These are phyloP conservation scores for Penicillium sp. DNA, from an alignment of 2,329 filamentous ascomycete genomes.

Conservation along the genomic window DNA sequence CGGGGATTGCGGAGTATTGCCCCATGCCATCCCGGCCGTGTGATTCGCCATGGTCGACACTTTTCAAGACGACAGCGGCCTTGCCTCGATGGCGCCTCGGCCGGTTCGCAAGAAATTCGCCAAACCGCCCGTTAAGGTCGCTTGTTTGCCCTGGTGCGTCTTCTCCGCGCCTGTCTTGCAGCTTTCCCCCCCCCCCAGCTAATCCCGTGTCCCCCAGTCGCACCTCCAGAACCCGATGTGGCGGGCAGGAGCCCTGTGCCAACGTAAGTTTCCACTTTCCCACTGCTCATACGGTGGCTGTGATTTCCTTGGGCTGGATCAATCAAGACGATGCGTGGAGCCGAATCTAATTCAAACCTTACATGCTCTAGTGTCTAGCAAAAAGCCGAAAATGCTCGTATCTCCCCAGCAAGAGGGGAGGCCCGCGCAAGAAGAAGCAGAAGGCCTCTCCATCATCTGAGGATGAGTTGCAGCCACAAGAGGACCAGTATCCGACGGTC, in stretches of 20 bases:
- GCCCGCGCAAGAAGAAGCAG: conserved; percentile 40
- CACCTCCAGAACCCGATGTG: conserved; percentile 41
- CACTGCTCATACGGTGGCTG: too few species aligned
- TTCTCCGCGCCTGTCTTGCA: conserved; percentile 5
- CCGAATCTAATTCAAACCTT: background rate
- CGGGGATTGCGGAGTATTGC: conserved; percentile 12
- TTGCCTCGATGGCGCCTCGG: conserved; percentile 23
- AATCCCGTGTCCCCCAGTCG: conserved; percentile 29
- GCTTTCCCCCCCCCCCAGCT: conserved; percentile 6
- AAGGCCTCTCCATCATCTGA: conserved; percentile 23
- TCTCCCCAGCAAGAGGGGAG: conserved; percentile 41
- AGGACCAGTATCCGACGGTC: conserved; percentile 20
- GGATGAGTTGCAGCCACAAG: conserved; percentile 13
- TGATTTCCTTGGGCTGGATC: too few species aligned
- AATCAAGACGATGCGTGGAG: too few species aligned
- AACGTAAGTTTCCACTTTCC: conserved; percentile 32
- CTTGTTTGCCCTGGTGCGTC: conserved; percentile 41
- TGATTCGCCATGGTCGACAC: conserved; percentile 22
- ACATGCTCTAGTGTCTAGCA: conserved; percentile 40
- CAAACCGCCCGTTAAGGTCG: conserved; percentile 43
- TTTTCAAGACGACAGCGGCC: conserved; percentile 20
- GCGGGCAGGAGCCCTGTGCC: conserved; percentile 42
- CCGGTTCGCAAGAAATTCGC: conserved; percentile 41
- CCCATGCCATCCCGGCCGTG: conserved; percentile 12
- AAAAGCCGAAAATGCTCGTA: conserved; percentile 41